These are phyloP conservation scores for Acacia concinna DNA, from an alignment of 331 rosid species.

Conservation along the genomic window DNA sequence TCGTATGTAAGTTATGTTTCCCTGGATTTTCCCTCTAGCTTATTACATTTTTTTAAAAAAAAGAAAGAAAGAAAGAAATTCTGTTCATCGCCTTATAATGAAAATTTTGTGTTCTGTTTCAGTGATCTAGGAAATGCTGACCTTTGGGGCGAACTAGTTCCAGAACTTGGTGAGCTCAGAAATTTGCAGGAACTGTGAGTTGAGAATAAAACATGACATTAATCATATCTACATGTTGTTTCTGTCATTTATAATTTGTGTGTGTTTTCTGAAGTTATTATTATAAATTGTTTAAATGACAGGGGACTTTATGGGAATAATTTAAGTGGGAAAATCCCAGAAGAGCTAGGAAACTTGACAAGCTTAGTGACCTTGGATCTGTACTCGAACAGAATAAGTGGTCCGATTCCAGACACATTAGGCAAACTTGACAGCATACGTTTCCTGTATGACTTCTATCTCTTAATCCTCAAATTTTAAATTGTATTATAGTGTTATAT, in stretches of 20 bases:
- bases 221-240: background rate
- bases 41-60: too few relatives aligned
- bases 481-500: background rate
- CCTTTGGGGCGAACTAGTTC: background rate
- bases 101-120: background rate
- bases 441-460: background rate
- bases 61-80: too few relatives aligned
- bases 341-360: background rate
- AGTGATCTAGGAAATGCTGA: background rate
- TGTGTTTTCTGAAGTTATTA: background rate
- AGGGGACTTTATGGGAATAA: background rate
- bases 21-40: background rate
- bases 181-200: background rate
- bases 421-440: background rate
- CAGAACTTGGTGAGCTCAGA: background rate
- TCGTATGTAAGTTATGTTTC: conserved; percentile 51
- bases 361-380: background rate
- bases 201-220: background rate
- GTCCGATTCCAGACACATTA: background rate
- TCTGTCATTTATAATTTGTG: background rate
- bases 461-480: background rate
- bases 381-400: background rate
- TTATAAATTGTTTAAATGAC: background rate
- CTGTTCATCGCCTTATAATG: background rate
- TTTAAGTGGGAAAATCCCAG: background rate